Evolutionary conservation across 2,329 filamentous ascomycete species (phyloP), one percentile per base, ranked within the genome.

Genomic region (Phyllosticta citribraziliensis): DNA sequence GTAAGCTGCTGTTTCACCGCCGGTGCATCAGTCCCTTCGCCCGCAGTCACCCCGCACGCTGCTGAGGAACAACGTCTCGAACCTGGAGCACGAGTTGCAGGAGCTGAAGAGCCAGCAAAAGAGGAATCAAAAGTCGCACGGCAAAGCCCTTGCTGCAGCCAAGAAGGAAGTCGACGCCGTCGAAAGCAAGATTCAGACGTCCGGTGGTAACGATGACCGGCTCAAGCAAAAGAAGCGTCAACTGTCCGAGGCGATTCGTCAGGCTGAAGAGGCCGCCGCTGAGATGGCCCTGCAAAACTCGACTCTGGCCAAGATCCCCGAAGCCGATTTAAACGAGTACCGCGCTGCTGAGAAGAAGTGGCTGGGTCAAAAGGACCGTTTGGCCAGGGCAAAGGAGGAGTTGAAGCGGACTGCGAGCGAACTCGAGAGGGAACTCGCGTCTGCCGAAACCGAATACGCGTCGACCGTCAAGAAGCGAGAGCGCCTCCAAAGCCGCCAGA

Each of bases 41-140:
- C 88, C 88, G 25, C 87, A 89, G 64, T 92, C 88, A 12, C 89
- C 89, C 2, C 85, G 84, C 10, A 89, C 88, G 10, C 92, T 88
- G 1, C 79, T 93, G 50, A 86, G 84, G 71, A 88, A 88, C 30
- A 91, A 88, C 1, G 90, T 92, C 66, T 84, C 84, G 55, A 84
- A 86, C 11, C 84, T 87, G 56, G 87, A 91, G 69, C 79, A 82
- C 62, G 89, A 87, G 71, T 79, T 91, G 33, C 78, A 82, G 24
- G 88, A 91, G 64, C 85, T 88, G 68, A 86, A 84, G 67, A 80
- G 82, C 63, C 83, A 84, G 58, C 81, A 89, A 66, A 90, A 89
- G 76, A 82, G 83, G 40, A 80, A 83, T 63, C 86, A 88, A 64
- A 89, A 88, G 72, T 88, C 92, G 63, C 88, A 89, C 74, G 88